Evolutionary conservation across 2,329 filamentous ascomycete genomes (phyloP), one percentile per base, ranked within the genome.

Genomic region (Pseudogymnoascus sp.): DNA sequence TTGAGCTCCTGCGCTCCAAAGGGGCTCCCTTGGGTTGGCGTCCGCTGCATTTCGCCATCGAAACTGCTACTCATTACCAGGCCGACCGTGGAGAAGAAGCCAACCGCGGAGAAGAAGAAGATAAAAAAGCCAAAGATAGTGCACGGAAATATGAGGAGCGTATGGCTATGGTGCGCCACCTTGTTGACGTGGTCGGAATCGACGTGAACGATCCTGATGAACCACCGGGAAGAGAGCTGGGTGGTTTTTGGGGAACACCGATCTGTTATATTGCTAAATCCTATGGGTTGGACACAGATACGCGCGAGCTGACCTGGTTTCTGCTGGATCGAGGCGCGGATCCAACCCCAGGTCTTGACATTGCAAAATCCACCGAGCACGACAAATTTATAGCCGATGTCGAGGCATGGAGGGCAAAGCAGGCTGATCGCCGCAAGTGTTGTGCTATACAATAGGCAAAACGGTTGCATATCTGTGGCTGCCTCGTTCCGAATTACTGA

Each of bases 1-100:
- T 63, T 38, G 63, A 65, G 63, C 53, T 63, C 23, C 37, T 65
- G 35, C 62, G 63, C 21, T 44, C 63, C 6, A 65, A 53, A 63
- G 63, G 63, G n/a, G 63, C 63, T n/a, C 21, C 61, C 18, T 23
- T 65, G 21, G 63, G 53, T 33, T 62, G 47, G 42, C 63, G 63
- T 28, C 47, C 53, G 23, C 31, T 65, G n/a, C 63, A 61, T 23
- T 14, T 14, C 3, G 63, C 63, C 8, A 21, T 50, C 12, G 16
- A 25, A 28, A 59, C 18, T 21, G 44, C 59, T 10, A 61, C 28
- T 40, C 5, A 33, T 16, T 31, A 33, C 18, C 53, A 31, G 23
- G 16, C 53, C 25, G 11, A 28, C n/a, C 33, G 4, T 3, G 18
- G 53, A 33, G 25, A 31, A 59, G 47, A 33, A 28, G n/a, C n/a